Percentiles rank a stretch among this genome's conserved stretches.
These are phyloP conservation scores for Diaporthe velutina DNA, from an alignment of 2,329 filamentous ascomycete genomes.

Conservation along the genomic window DNA sequence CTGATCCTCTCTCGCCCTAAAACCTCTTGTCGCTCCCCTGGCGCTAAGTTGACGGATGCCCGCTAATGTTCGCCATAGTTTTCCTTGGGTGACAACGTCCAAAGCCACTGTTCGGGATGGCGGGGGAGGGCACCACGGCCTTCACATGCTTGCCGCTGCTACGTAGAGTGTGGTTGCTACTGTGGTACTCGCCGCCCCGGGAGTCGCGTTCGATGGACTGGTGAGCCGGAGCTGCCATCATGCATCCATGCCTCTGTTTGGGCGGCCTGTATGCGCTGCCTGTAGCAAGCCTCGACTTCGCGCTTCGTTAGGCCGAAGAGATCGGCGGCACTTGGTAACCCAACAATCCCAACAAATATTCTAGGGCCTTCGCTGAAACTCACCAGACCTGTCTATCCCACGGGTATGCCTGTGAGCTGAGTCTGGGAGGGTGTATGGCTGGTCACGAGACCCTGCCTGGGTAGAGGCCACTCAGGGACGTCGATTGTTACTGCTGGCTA, in stretches of 20 bases:
- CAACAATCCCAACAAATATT: constrained; percentile 13
- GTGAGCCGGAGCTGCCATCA: constrained; percentile 7
- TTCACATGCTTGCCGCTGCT: constrained; percentile 12
- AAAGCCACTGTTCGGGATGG: constrained; percentile 19
- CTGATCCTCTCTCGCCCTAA: constrained; percentile 13
- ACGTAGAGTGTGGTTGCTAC: neutral
- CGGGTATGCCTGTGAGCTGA: neutral
- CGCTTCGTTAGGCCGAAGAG: constrained; percentile 8
- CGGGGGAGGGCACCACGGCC: neutral
- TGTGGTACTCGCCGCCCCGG: constrained; percentile 2
- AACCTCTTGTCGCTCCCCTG: constrained; percentile 14
- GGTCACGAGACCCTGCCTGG: neutral
- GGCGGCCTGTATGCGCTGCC: neutral
- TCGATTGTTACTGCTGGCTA: neutral
- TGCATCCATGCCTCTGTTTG: neutral
- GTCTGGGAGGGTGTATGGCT: neutral
- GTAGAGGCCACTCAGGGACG: neutral
- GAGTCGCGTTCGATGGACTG: neutral
- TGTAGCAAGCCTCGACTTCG: neutral
- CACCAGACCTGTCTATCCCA: neutral
- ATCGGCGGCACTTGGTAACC: constrained; percentile 18
- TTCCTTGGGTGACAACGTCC: constrained; percentile 19
- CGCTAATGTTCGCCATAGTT: constrained; percentile 26
- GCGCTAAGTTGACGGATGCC: constrained; percentile 22
- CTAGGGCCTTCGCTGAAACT: neutral